Evolutionary conservation across 179 eudicot species (phyloP), one percentile per base, ranked within the genome.

Genomic region (Corrigiola litoralis): DNA sequence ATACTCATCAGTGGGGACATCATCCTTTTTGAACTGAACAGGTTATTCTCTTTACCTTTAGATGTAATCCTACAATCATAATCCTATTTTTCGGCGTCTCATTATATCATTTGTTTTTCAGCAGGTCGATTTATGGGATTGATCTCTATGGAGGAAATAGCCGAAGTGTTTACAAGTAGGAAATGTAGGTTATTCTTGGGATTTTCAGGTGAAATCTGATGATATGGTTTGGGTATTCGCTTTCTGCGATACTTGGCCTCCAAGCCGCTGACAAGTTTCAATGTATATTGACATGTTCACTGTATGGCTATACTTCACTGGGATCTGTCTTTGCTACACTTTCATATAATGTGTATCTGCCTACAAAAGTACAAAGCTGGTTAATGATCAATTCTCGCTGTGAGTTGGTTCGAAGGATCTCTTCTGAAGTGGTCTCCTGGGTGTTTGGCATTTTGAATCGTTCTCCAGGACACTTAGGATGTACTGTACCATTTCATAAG

Each of bases 1-100:
- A 42, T 86, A 76, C 76, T 86, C 97, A 32, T 90, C 90, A 41
- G 77, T 73, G 52, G 92, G 88, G 75, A 48, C 82, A n/a, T 85
- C 91, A 40, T 69, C 86, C n/a, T 49, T 81, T 86, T 74, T 86
- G 38, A 65, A 14, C 17, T 21, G 58, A 58, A 68, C 68, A 80
- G 87, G 86, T 73, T 72, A 4, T 34, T 56, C 34, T 64, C 18
- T 58, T 45, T n/a, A 38, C 25, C 47, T 6, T 59, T 65, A n/a
- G 25, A 42, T 23, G 14, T 23, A 18, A 44, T 37, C 52, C 20
- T 37, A 45, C 16, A 58, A 3, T 50, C 49, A 28, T 27, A 7
- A 23, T 24, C 8, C 7, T 3, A 24, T 14, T 7, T 20, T 16
- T 32, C 41, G 10, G 40, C 70, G 27, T 38, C 36, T 69, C n/a